These are phyloP conservation scores for Logfia minima DNA, from an alignment of 129 eudicot species.

Conservation along the genomic window DNA sequence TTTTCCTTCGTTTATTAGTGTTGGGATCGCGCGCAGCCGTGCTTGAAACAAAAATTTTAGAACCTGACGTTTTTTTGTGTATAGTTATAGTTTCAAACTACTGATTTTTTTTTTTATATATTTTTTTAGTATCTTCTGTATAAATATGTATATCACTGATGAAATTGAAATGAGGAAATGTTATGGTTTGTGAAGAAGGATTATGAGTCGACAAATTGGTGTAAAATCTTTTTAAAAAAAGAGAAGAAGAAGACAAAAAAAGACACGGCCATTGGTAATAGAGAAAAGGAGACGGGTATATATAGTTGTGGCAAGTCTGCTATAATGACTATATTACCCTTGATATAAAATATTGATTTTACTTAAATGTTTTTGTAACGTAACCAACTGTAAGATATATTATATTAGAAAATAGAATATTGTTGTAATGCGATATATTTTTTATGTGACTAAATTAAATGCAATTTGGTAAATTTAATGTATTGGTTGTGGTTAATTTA, in stretches of 20 bases:
- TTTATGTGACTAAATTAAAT: not conserved
- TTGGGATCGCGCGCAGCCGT: not conserved
- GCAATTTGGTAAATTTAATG: too few relatives aligned
- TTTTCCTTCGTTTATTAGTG: not conserved
- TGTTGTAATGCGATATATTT: not conserved
- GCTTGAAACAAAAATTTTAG: not conserved
- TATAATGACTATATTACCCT: not conserved
- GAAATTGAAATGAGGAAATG: not conserved
- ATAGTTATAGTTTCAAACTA: not conserved
- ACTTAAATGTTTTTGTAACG: slow-evolving; percentile 7
- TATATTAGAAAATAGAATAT: not conserved
- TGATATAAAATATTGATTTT: not conserved
- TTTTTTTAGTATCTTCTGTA: not conserved
- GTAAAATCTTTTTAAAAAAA: not conserved
- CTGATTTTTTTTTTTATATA: too few relatives aligned
- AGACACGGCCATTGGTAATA: slow-evolving; percentile 3
- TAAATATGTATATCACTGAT: not conserved
- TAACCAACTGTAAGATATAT: not conserved
- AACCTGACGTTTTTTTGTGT: not conserved
- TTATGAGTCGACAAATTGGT: not conserved
- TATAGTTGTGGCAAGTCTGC: slow-evolving; percentile 7
- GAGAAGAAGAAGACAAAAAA: slow-evolving; percentile 8
- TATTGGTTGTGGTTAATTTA: too few relatives aligned
- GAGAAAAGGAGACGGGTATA: not conserved
- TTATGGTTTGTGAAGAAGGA: not conserved